These are phyloP conservation scores for Candida tallmaniae DNA, from an alignment of 805 yeast species.

Conservation along the genomic window DNA sequence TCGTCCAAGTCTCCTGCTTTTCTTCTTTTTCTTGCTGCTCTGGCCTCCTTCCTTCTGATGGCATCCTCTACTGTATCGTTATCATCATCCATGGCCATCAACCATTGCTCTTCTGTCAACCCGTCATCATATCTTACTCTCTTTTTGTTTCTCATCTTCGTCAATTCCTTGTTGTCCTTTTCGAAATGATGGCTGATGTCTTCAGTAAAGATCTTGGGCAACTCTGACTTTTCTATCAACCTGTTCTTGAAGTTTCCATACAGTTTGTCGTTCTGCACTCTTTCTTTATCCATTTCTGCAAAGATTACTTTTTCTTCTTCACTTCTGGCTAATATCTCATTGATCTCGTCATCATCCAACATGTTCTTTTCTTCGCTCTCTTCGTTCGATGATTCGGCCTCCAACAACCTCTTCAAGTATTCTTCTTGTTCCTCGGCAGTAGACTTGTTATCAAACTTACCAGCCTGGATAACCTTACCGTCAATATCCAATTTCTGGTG, in stretches of 20 bases:
- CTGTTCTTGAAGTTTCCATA: conserved; percentile 39
- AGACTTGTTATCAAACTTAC: conserved; percentile 83
- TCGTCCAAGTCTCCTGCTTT: conserved; percentile 16
- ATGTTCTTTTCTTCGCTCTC: conserved; percentile 52
- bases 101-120: conserved; percentile 91
- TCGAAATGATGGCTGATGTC: conserved; percentile 52
- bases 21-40: conserved; percentile 37
- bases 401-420: conserved; percentile 63
- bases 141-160: conserved; percentile 75
- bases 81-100: conserved; percentile 73
- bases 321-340: conserved; percentile 64
- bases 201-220: conserved; percentile 75
- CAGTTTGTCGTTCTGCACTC: conserved; percentile 36
- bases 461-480: conserved; percentile 88
- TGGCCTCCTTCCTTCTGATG: conserved; percentile 45
- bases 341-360: conserved; percentile 66
- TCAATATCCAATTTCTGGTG: conserved; percentile 81
- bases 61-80: conserved; percentile 61
- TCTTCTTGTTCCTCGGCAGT: conserved; percentile 87
- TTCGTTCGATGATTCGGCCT: conserved; percentile 58
- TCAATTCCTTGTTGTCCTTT: conserved; percentile 46
- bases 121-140: conserved; percentile 80
- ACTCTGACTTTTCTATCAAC: conserved; percentile 61
- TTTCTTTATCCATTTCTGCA: conserved; percentile 55
- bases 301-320: conserved; percentile 58